Evolutionary conservation across 2,329 filamentous ascomycete genomes (phyloP).

Genomic region (Rutstroemia sp.): DNA sequence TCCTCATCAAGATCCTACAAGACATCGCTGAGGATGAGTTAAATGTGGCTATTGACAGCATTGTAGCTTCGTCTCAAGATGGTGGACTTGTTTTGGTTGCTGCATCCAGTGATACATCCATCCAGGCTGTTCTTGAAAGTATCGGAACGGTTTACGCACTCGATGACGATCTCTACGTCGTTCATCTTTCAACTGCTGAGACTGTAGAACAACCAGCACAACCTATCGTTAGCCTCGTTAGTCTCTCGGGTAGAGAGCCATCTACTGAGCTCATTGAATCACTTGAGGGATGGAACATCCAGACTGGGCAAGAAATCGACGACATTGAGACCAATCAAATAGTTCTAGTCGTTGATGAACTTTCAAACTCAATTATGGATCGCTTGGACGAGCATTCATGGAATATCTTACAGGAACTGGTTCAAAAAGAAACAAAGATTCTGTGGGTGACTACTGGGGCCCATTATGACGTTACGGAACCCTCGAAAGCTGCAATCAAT

Average conservation of each 20-base stretch:
- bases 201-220: background rate
- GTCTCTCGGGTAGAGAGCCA: background rate
- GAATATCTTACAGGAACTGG: conserved; percentile 10
- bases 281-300: background rate
- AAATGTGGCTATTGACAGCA: background rate
- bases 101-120: background rate
- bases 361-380: conserved; percentile 8
- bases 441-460: conserved; percentile 32
- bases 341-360: conserved; percentile 14
- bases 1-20: background rate
- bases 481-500: conserved; percentile 27
- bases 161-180: background rate
- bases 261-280: background rate
- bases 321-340: background rate
- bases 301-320: background rate
- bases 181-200: background rate
- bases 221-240: background rate
- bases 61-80: background rate
- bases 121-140: background rate
- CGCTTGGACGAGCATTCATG: conserved; percentile 5
- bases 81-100: background rate
- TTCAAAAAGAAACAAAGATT: conserved; percentile 11
- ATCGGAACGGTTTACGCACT: background rate
- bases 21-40: background rate
- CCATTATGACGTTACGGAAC: conserved; percentile 22